A percentile compares a stretch with the other conserved stretches of the same genome.
Conservation (phyloP, 495 filamentous ascomycete genomes). For the Thermothielavioides terrestris region DNA sequence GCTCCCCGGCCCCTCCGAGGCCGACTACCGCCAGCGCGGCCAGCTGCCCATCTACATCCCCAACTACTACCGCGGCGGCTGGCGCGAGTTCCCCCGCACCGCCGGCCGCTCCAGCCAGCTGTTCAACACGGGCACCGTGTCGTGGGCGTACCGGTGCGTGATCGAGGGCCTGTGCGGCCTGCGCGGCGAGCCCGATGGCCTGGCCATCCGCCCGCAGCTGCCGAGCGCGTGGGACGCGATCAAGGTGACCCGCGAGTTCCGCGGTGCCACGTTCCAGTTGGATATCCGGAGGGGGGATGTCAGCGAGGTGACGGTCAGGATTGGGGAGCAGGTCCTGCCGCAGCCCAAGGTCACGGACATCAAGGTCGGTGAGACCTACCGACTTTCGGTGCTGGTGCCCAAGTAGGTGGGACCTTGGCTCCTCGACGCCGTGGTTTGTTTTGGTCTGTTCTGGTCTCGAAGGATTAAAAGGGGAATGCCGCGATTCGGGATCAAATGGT, state of each 20-base stretch:
- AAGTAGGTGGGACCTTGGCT: conserved; percentile 13
- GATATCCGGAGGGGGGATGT: conserved; percentile 38
- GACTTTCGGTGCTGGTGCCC: conserved; percentile 34
- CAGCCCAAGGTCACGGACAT: conserved; percentile 33
- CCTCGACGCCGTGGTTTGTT: background rate
- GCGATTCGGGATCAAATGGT: background rate
- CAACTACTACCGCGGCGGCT: conserved; percentile 50
- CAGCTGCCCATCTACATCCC: conserved; percentile 50
- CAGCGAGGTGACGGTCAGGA: conserved; percentile 32
- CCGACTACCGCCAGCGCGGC: conserved; percentile 45
- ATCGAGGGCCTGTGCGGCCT: conserved; percentile 47
- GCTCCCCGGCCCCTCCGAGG: conserved; percentile 42
- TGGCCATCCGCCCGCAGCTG: conserved; percentile 41
- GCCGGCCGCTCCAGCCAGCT: conserved; percentile 47
- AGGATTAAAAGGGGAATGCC: background rate
- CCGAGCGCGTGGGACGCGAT: conserved; percentile 41
- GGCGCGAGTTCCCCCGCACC: conserved; percentile 40
- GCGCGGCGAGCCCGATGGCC: conserved; percentile 38
- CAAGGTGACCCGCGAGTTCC: conserved; percentile 41
- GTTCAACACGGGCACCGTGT: conserved; percentile 50
- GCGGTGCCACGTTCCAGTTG: conserved; percentile 42
- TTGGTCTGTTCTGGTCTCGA: background rate
- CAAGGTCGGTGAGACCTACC: conserved; percentile 30
- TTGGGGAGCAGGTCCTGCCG: conserved; percentile 27
- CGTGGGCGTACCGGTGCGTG: conserved; percentile 47